Base-by-base conservation (phyloP, 2,329 filamentous ascomycete species). In the Nigrospora oryzae region DNA sequence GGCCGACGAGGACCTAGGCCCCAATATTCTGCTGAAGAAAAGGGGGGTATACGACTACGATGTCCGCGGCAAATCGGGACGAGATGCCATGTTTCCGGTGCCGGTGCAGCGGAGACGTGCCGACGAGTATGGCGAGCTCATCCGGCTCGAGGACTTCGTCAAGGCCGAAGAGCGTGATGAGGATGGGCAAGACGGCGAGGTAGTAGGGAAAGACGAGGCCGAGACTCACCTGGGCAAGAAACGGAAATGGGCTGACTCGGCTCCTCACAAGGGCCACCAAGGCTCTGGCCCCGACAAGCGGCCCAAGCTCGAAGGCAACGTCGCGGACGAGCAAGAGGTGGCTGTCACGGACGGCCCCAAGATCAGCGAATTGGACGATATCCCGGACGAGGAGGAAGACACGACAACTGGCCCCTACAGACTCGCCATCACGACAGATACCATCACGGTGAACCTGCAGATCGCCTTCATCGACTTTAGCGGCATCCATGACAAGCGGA, bases 31-130 rank as follows among this genome's bases (percentile, higher is more conserved):
- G 11, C 75, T 97, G 36, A 87, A 93, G 54, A 84, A 86, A 53
- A 94, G 90, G 60, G 86, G 84, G 13, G 82, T 94, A n/a, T 87
- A 93, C 61, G 93, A 98, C 63, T 98, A 87, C 54, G 89, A 96
- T 58, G 85, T 96, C 2, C 78, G 89, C 36, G 86, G 86, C 33
- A 96, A 95, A 63, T 94, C 88, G 60, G 93, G 93, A 3, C 79
- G 90, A 44, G 93, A 98, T 60, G 83, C 89, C 50, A 86, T 95
- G 68, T 97, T 96, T 59, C 93, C 93, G 0, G 83, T 94, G 43
- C 79, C 90, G 1, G 79, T 90, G 19, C 82, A 89, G 42, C 76
- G 87, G 56, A 86, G 82, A 60, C 82, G 89, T 42, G 80, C 77
- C 30, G 93, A 97, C 59, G 91, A 96, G 51, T 98, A 93, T 64